Percentiles rank a stretch among this genome's conserved stretches.
Evolutionary conservation across 176 grass and related monocot species (phyloP).

Genomic region (Hyparrhenia diplandra): DNA sequence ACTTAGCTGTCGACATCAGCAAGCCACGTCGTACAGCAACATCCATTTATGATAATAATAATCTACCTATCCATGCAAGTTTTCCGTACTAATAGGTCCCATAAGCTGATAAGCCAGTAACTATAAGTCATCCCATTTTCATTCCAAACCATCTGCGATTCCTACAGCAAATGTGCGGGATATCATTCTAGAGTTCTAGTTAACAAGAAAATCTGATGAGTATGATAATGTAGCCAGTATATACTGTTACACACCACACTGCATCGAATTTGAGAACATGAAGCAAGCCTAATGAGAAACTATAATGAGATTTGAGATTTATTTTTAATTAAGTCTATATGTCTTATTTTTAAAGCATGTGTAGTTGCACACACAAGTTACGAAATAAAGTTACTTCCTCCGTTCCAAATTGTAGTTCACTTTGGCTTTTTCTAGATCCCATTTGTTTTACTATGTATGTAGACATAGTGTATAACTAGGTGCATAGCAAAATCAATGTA

Average conservation of each 20-base stretch:
- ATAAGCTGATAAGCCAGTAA: neutral
- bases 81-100: neutral
- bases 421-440: no score
- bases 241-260: neutral
- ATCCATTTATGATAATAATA: neutral
- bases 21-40: neutral
- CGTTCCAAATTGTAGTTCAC: no score
- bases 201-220: conserved; percentile 1
- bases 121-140: no score
- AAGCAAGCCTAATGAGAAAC: neutral
- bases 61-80: neutral
- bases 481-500: no score
- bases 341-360: neutral
- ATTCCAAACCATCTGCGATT: no score
- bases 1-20: neutral
- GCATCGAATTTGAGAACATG: neutral
- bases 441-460: no score
- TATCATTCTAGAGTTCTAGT: neutral
- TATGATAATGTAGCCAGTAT: neutral
- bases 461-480: no score
- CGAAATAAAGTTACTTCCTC: neutral
- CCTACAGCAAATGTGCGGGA: neutral
- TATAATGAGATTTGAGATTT: conserved; percentile 9
- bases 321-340: neutral
- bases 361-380: neutral